phyloP scores from a whole-genome alignment of 495 filamentous ascomycete species.

The Podospora bellae-mahoneyi region DNA sequence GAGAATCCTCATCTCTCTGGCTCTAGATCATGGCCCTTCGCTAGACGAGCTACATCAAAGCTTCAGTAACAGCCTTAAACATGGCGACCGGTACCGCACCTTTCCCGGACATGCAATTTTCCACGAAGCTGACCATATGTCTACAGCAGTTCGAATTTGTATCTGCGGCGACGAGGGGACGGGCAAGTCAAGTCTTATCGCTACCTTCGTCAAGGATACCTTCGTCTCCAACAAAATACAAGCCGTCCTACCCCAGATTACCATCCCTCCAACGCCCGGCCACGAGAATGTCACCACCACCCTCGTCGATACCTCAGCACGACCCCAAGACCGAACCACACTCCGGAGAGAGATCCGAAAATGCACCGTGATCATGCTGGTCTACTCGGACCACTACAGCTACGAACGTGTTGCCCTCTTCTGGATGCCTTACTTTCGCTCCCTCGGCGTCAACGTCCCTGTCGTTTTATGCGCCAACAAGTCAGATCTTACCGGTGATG shows the following conservation, averaged over 20 bases:
- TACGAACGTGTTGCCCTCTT: slow-evolving; percentile 96
- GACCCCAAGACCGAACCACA: slow-evolving; percentile 85
- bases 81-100: slow-evolving; percentile 17
- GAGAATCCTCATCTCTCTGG: not conserved
- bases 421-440: slow-evolving; percentile 97
- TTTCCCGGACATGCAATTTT: not conserved
- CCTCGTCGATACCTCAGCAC: slow-evolving; percentile 93
- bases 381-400: slow-evolving; percentile 97
- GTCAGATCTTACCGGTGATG: slow-evolving; percentile 66
- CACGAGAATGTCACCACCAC: slow-evolving; percentile 94
- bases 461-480: slow-evolving; percentile 98
- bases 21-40: not conserved
- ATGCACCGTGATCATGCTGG: slow-evolving; percentile 93
- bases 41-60: not conserved
- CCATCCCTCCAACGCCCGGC: slow-evolving; percentile 80
- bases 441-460: slow-evolving; percentile 95
- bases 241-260: slow-evolving; percentile 88
- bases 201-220: slow-evolving; percentile 84
- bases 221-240: slow-evolving; percentile 94
- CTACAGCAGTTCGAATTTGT: slow-evolving; percentile 74
- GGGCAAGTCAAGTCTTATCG: slow-evolving; percentile 69
- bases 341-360: slow-evolving; percentile 92
- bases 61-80: not conserved
- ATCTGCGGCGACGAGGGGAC: slow-evolving; percentile 91
- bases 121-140: slow-evolving; percentile 13